These are phyloP conservation scores for Corynespora cassiicola DNA, from an alignment of 2,329 filamentous ascomycete species.

Conservation along the genomic window DNA sequence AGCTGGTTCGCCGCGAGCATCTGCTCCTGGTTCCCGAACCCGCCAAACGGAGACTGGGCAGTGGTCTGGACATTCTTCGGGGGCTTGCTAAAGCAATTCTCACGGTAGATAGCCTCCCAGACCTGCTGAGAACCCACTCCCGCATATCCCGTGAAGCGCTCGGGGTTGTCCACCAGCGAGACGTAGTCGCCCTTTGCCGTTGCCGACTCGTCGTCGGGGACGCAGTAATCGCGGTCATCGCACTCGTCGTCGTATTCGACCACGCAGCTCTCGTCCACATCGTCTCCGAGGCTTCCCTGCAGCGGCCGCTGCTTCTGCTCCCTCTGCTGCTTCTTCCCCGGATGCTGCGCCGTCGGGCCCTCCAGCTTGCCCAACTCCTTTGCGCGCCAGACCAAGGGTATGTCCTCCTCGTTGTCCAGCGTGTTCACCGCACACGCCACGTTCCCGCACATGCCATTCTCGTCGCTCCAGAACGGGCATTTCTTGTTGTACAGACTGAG, in stretches of 20 bases:
- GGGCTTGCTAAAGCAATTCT: slow-evolving; percentile 84
- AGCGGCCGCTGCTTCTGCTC: slow-evolving; percentile 76
- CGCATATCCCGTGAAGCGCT: slow-evolving; percentile 92
- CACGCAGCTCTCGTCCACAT: slow-evolving; percentile 93
- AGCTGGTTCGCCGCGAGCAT: slow-evolving; percentile 66
- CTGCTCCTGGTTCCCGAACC: slow-evolving; percentile 51
- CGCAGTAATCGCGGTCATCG: slow-evolving; percentile 95
- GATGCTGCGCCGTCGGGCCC: slow-evolving; percentile 89
- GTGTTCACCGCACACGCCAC: slow-evolving; percentile 96
- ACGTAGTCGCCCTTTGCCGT: slow-evolving; percentile 94
- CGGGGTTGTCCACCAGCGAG: slow-evolving; percentile 89
- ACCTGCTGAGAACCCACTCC: slow-evolving; percentile 86
- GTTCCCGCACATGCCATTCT: slow-evolving; percentile 93
- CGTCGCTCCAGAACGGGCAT: slow-evolving; percentile 96
- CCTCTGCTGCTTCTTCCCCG: slow-evolving; percentile 74
- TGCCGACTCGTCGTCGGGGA: slow-evolving; percentile 91
- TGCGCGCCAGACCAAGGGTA: slow-evolving; percentile 88
- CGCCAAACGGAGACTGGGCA: slow-evolving; percentile 47
- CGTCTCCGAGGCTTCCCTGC: slow-evolving; percentile 80
- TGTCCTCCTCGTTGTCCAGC: slow-evolving; percentile 92
- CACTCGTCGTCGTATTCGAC: slow-evolving; percentile 98
- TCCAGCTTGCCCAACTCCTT: slow-evolving; percentile 91
- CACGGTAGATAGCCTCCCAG: slow-evolving; percentile 95
- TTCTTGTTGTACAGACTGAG: slow-evolving; percentile 92
- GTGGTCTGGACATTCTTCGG: slow-evolving; percentile 41